phyloP scores from a whole-genome alignment of 1,139 yeast genomes.

The Diutina sp. region DNA sequence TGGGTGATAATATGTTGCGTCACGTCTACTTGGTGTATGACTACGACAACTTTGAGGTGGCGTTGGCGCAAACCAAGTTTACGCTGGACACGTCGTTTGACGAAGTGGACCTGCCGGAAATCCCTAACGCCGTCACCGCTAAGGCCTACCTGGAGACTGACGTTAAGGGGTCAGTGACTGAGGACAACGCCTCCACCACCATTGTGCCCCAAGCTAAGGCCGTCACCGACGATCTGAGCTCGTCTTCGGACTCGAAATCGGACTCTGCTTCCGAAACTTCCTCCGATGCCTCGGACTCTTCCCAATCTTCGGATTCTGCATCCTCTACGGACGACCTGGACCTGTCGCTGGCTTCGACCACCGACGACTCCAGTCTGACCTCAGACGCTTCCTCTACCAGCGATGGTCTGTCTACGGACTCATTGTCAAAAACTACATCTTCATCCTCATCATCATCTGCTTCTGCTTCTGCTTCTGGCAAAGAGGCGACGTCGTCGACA shows the following conservation, averaged over 20 bases:
- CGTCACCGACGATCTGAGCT: background rate
- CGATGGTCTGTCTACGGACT: background rate
- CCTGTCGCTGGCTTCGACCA: background rate
- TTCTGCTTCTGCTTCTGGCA: background rate
- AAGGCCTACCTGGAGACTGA: background rate
- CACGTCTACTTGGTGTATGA: slow-evolving; percentile 1
- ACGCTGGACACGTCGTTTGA: slow-evolving; percentile 35
- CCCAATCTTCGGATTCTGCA: background rate
- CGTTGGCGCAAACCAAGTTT: slow-evolving; percentile 24
- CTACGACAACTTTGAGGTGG: slow-evolving; percentile 11
- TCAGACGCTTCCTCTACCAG: background rate
- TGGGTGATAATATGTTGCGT: slow-evolving; percentile 2
- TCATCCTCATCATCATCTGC: background rate
- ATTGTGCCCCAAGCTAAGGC: background rate
- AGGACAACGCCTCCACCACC: background rate
- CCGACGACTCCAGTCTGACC: background rate
- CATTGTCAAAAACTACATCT: background rate
- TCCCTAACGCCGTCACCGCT: background rate
- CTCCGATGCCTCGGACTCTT: background rate
- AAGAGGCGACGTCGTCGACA: background rate
- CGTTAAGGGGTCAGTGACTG: background rate
- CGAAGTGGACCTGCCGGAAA: background rate
- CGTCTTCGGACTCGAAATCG: background rate
- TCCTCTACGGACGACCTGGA: background rate
- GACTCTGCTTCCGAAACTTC: background rate